phyloP scores from a whole-genome alignment of 2,329 filamentous ascomycete species.

The Didymella arachidicola region DNA sequence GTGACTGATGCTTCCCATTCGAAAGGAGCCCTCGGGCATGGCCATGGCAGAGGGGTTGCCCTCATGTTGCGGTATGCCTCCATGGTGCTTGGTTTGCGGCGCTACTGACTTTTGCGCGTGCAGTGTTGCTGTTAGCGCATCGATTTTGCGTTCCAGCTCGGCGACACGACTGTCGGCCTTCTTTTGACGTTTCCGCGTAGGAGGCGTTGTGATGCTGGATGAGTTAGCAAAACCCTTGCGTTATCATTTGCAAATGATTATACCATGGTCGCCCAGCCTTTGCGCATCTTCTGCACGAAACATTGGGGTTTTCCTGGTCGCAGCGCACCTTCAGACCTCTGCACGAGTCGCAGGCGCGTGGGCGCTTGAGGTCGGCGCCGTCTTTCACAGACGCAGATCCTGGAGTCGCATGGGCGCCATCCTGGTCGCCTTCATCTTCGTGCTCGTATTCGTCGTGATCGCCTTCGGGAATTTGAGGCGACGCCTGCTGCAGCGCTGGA shows the following conservation, averaged over 20 bases:
- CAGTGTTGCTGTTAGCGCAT: constrained; percentile 82
- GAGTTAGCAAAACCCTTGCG: constrained; percentile 4
- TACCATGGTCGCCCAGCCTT: constrained; percentile 82
- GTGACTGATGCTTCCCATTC: constrained; percentile 39
- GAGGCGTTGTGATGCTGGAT: constrained; percentile 64
- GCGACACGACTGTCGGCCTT: constrained; percentile 90
- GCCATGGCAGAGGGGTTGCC: constrained; percentile 17
- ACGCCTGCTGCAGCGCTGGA: constrained; percentile 45
- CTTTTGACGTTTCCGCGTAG: constrained; percentile 81
- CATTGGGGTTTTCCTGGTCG: constrained; percentile 74
- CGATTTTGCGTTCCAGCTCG: constrained; percentile 91
- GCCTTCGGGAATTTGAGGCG: constrained; percentile 31
- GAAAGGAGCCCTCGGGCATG: constrained; percentile 37
- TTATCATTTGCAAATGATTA: constrained; percentile 55
- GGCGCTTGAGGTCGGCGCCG: constrained; percentile 54
- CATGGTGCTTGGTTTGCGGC: constrained; percentile 33
- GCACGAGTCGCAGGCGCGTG: constrained; percentile 58
- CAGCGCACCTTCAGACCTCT: constrained; percentile 67
- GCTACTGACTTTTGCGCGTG: constrained; percentile 61
- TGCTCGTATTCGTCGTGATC: constrained; percentile 42
- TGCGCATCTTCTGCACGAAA: constrained; percentile 70
- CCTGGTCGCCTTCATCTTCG: constrained; percentile 41
- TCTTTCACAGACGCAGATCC: constrained; percentile 44
- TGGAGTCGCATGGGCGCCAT: constrained; percentile 39
- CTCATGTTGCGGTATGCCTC: constrained; percentile 34